Evolutionary conservation across 257 asterid genomes (phyloP), one percentile per base, ranked within the genome.

Genomic region (Penstemon newberryi): DNA sequence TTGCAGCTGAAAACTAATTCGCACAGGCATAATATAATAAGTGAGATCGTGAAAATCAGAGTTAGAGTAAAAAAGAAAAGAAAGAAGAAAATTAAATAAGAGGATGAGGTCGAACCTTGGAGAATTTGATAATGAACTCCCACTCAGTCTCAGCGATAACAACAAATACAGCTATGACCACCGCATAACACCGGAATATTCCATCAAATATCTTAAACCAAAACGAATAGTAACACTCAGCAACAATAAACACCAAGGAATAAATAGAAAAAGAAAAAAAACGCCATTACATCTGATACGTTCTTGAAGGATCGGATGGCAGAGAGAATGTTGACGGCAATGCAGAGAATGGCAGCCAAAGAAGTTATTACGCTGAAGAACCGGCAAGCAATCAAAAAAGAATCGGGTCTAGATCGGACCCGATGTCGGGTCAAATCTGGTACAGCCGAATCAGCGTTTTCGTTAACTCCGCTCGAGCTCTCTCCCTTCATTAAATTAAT

Each of bases 121-220:
- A 94, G 77, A 89, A 91, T 75, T 79, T 84, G 73, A 81, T 63
- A 60, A 94, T 56, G 74, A 84, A 82, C 65, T 75, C 84, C 97
- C 97, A 94, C 75, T 94, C 99, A 6, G 92, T 94, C 87, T 94
- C 99, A 46, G 96, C 97, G 53, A 89, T 80, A 56, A 89, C 91
- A 70, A 86, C 96, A 49, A 89, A 38, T 4, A 89, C 53, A 12
- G 95, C 99, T 36, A 91, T 65, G 65, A 81, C 70, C 67, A 91
- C 97, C 5, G 97, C 96, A 53, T 91, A 94, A 72, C 97, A 94
- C 75, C 99, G 94, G 77, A 90, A 94, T 67, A 91, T 89, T 51
- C 99, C 99, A 84, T 88, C 97, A 73, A 94, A 94, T 76, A 88
- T 79, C 96, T 88, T 8, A 51, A 55, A 18, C 41, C 66, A 79